phyloP scores from a whole-genome alignment of 441 rosid genomes.

The Aquilaria agallochum region DNA sequence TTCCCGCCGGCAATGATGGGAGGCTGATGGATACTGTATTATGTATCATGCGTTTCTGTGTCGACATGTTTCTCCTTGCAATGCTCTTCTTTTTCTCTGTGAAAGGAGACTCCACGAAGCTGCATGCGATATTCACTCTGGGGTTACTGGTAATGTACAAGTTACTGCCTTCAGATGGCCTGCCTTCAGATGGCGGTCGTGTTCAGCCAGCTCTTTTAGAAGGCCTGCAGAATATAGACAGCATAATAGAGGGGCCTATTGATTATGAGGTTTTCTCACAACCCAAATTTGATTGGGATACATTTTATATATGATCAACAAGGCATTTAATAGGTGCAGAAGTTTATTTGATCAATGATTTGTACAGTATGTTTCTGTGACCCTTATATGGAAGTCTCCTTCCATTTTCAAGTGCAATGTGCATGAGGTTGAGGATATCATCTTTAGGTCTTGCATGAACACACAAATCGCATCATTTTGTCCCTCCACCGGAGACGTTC shows the following conservation, averaged over 20 bases:
- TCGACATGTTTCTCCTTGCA: slow-evolving; percentile 71
- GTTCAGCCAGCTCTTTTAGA: slow-evolving; percentile 63
- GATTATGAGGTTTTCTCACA: slow-evolving; percentile 89
- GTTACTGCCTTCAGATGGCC: slow-evolving; percentile 67
- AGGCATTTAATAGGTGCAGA: slow-evolving; percentile 9
- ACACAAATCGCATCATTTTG: too few relatives aligned
- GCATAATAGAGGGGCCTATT: slow-evolving; percentile 70
- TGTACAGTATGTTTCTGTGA: slow-evolving; percentile 2
- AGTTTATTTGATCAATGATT: slow-evolving; percentile 11
- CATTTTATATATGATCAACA: slow-evolving; percentile 31
- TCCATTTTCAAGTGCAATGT: neutral
- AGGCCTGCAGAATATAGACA: slow-evolving; percentile 69
- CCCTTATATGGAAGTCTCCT: neutral
- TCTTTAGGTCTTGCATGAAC: neutral
- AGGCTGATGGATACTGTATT: slow-evolving; percentile 92
- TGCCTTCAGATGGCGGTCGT: slow-evolving; percentile 70
- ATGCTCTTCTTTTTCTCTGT: slow-evolving; percentile 91
- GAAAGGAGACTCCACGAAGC: slow-evolving; percentile 88
- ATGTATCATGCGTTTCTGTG: slow-evolving; percentile 78
- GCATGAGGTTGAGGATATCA: slow-evolving; percentile 2
- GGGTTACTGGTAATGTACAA: slow-evolving; percentile 81
- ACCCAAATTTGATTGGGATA: slow-evolving; percentile 95
- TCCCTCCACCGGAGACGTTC: too few relatives aligned
- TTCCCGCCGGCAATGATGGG: slow-evolving; percentile 97
- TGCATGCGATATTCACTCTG: slow-evolving; percentile 94